Conservation (phyloP, 257 asterid genomes). For the Misopates orontium region DNA sequence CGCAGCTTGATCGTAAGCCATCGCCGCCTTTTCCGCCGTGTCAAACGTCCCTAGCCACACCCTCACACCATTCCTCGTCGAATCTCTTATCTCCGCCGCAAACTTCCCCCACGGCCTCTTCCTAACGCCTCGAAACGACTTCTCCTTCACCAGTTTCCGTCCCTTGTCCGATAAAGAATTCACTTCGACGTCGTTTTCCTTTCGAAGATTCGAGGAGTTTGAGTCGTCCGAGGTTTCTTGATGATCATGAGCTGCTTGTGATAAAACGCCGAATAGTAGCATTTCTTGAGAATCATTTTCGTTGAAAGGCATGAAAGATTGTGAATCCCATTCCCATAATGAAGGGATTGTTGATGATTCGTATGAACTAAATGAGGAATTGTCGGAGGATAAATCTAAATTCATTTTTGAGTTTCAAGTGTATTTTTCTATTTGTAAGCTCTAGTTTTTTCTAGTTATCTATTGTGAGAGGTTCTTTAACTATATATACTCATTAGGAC, state of each 20-base stretch:
- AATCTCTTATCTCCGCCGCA: constrained; percentile 88
- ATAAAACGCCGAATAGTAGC: constrained; percentile 32
- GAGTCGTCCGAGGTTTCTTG: too few relatives aligned
- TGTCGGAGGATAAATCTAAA: constrained; percentile 20
- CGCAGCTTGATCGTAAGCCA: constrained; percentile 92
- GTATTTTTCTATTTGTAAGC: background rate
- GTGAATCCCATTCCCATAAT: constrained; percentile 32
- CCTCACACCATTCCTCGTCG: constrained; percentile 71
- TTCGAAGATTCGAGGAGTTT: too few relatives aligned
- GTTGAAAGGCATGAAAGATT: constrained; percentile 38
- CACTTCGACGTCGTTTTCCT: too few relatives aligned
- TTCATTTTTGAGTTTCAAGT: constrained; percentile 21
- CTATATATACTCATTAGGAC: constrained; percentile 14
- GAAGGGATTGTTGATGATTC: constrained; percentile 27
- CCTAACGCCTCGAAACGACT: constrained; percentile 65
- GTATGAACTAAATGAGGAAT: constrained; percentile 27
- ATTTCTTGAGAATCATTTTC: constrained; percentile 48
- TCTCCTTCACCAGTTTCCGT: constrained; percentile 13
- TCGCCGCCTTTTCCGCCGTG: constrained; percentile 78
- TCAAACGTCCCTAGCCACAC: constrained; percentile 88
- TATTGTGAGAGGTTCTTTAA: constrained; percentile 3
- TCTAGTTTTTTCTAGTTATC: constrained; percentile 2
- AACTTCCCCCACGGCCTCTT: constrained; percentile 89
- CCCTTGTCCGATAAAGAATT: constrained; percentile 32
- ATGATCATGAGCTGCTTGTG: constrained; percentile 32